Base-by-base conservation (phyloP, 352 stramenopile genomes). In the Phytophthora pluvialis region DNA sequence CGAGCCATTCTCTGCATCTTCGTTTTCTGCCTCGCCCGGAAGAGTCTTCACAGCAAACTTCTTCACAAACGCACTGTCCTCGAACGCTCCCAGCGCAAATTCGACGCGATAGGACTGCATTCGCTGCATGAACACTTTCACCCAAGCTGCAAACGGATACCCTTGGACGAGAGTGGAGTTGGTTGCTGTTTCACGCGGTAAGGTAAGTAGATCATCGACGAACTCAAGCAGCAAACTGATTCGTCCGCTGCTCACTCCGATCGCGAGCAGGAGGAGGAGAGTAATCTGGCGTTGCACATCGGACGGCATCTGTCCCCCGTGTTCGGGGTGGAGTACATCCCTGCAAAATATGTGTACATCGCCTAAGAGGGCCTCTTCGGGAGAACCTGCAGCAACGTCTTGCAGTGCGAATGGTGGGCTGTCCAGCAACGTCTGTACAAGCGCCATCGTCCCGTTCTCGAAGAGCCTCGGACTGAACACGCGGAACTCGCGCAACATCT, bases 401-500 rank as follows among this genome's bases (percentile, higher is more conserved):
- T 78, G 70, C 6, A 93, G 56, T 10, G 57, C 74, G 39, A 90
- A 93, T 18, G 78, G 57, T 10, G 80, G 80, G 18, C 81, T 87
- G 21, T 91, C 83, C 21, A 88, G 21, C 16, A 89, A 44, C 1
- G 83, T 89, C 28, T 84, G 51, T 15, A 91, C 71, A 6, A 91
- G 65, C 4, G 78, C 47, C 36, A 88, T 61, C 25, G 76, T 51
- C 3, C 80, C 76, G 15, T 75, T 80, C 43, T 88, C 77, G 55
- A 90, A 93, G 6, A 91, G 31, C 6, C 40, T 61, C 28, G 81
- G 72, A 53, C 63, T 79, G 8, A 66, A 40, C 3, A 44, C 50
- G 5, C 78, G 78, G 26, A 90, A 89, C 32, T 83, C 78, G 1
- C 71, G 80, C 36, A 93, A 60, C 76, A 91, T 88, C 45, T 88